Conservation (phyloP, 2,329 filamentous ascomycete genomes). For the Aspergillus sp. region DNA sequence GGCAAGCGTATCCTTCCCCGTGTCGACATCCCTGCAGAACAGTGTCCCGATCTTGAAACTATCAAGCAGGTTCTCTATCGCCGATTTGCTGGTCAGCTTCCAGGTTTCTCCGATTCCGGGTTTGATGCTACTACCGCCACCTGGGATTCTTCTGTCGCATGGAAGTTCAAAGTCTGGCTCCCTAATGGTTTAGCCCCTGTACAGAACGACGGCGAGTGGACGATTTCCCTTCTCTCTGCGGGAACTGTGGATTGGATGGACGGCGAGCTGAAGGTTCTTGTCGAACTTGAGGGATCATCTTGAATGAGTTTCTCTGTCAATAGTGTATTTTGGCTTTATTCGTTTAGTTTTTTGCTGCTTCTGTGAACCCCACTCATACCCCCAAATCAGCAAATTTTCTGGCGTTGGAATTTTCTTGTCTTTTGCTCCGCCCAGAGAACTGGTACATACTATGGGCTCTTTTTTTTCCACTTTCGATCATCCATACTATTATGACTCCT, state of each 20-base stretch:
- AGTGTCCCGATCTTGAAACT: slow-evolving; percentile 29
- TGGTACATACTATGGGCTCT: too few species aligned
- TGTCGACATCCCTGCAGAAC: slow-evolving; percentile 30
- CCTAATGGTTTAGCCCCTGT: slow-evolving; percentile 37
- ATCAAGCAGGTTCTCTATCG: slow-evolving; percentile 27
- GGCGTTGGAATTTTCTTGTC: slow-evolving; percentile 1
- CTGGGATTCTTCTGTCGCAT: slow-evolving; percentile 15
- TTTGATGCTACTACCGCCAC: slow-evolving; percentile 12
- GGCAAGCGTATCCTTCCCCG: slow-evolving; percentile 37
- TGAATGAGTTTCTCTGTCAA: slow-evolving; percentile 7
- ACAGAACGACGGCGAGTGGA: slow-evolving; percentile 40
- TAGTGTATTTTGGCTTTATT: neutral
- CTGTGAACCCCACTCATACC: too few species aligned
- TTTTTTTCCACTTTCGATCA: too few species aligned
- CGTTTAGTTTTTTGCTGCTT: neutral
- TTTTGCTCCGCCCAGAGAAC: neutral
- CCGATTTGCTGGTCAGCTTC: slow-evolving; percentile 26
- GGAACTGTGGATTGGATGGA: slow-evolving; percentile 46
- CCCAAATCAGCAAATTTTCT: neutral
- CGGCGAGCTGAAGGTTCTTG: slow-evolving; percentile 37
- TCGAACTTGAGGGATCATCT: slow-evolving; percentile 26
- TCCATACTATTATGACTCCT: too few species aligned
- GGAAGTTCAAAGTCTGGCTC: slow-evolving; percentile 37
- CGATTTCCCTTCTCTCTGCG: slow-evolving; percentile 38
- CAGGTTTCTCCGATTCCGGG: slow-evolving; percentile 16